Conservation (phyloP, 148 eudicot genomes). For the Arbutus unedo region DNA sequence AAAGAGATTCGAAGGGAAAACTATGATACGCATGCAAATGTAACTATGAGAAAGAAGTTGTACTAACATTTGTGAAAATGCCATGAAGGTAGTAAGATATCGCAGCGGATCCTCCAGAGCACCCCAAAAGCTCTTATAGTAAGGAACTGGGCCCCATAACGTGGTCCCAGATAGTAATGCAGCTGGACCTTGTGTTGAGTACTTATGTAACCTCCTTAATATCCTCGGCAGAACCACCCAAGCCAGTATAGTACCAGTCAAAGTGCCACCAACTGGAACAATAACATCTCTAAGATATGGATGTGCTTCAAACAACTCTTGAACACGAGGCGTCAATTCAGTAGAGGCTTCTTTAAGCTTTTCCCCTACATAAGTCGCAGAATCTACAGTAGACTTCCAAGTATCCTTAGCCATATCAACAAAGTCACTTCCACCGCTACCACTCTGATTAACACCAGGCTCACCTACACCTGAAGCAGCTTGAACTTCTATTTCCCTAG, state of each 20-base stretch:
- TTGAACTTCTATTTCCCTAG: conserved; percentile 32
- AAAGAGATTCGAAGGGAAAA: not conserved
- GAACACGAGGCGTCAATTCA: conserved; percentile 58
- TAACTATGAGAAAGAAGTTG: conserved; percentile 3
- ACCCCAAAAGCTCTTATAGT: conserved; percentile 91
- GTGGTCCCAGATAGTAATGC: conserved; percentile 49
- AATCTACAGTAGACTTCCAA: conserved; percentile 58
- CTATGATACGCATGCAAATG: conserved; percentile 5
- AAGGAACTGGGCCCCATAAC: conserved; percentile 66
- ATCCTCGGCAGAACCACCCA: conserved; percentile 83
- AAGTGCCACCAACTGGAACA: conserved; percentile 69
- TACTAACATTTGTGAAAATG: conserved; percentile 78
- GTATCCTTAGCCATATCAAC: conserved; percentile 53
- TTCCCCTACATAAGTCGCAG: conserved; percentile 38
- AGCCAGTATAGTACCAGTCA: conserved; percentile 64
- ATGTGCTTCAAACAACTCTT: conserved; percentile 63
- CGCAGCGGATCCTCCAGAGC: conserved; percentile 84
- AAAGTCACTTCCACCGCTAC: conserved; percentile 58
- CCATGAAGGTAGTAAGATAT: conserved; percentile 66
- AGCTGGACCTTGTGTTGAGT: conserved; percentile 65
- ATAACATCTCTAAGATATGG: conserved; percentile 81
- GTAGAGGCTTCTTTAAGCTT: conserved; percentile 62
- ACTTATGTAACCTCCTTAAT: conserved; percentile 69
- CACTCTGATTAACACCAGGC: conserved; percentile 28
- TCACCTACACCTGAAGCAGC: conserved; percentile 43